Conservation (phyloP, 73 alveolate genomes). For the Tetrahymena malaccensis region DNA sequence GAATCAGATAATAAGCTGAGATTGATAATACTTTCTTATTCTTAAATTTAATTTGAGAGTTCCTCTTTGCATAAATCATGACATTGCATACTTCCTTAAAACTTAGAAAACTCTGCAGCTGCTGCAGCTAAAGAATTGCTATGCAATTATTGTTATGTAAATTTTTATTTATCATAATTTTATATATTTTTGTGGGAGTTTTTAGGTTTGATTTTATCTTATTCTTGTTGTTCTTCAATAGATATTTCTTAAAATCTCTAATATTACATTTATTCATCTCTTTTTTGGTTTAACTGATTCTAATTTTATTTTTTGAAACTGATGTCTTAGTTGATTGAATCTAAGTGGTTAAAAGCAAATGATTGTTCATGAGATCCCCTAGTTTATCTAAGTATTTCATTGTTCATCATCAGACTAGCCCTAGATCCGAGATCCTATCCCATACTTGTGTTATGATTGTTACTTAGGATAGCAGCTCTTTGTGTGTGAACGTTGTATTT, state of each 20-base stretch:
- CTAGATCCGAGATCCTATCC: neutral
- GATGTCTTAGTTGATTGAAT: neutral
- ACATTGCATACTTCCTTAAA: neutral
- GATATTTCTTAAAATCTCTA: neutral
- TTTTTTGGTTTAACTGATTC: neutral
- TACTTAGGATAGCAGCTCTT: neutral
- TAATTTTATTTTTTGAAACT: neutral
- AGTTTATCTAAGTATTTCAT: neutral
- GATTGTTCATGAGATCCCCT: neutral
- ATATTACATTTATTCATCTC: neutral
- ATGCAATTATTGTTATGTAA: neutral
- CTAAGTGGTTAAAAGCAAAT: neutral
- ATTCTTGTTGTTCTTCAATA: neutral
- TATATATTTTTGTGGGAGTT: neutral
- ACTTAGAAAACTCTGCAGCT: neutral
- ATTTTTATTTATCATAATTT: neutral
- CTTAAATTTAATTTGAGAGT: neutral
- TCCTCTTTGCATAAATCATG: neutral
- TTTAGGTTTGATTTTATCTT: neutral
- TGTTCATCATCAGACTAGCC: neutral
- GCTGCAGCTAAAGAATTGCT: neutral
- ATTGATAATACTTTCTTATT: neutral
- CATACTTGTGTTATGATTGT: neutral
- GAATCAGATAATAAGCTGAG: neutral
- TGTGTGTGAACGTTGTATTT: neutral